phyloP scores from a whole-genome alignment of 1,284 basidiomycete species.

The Bondarzewia mesenterica region DNA sequence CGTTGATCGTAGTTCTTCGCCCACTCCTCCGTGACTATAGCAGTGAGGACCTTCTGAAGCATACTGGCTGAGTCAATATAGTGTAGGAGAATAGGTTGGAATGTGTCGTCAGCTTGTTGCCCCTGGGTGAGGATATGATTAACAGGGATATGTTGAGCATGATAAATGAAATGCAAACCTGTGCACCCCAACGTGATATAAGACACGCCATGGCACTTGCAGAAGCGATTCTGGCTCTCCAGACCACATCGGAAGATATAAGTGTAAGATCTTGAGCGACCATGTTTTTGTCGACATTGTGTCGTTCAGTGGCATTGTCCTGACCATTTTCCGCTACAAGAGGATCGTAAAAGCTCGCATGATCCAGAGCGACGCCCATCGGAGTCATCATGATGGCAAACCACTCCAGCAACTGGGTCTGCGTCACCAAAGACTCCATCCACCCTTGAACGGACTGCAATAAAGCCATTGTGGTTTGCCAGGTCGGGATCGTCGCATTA shows the following conservation, averaged over 20 bases:
- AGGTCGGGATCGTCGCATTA: conserved; percentile 69
- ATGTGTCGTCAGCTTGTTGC: conserved; percentile 45
- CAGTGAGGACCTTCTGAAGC: conserved; percentile 82
- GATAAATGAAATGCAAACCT: conserved; percentile 39
- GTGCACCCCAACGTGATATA: conserved; percentile 58
- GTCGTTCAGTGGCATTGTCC: conserved; percentile 49
- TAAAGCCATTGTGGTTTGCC: conserved; percentile 65
- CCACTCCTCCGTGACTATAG: conserved; percentile 92
- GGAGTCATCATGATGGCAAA: conserved; percentile 89
- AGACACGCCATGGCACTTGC: conserved; percentile 76
- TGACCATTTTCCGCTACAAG: conserved; percentile 35
- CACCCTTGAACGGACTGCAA: conserved; percentile 37
- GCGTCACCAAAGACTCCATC: conserved; percentile 44
- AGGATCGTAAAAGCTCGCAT: conserved; percentile 65
- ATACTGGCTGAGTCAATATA: conserved; percentile 87
- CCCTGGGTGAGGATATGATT: conserved; percentile 19
- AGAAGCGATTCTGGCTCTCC: conserved; percentile 78
- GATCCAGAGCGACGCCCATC: conserved; percentile 76
- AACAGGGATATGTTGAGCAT: too few relatives aligned
- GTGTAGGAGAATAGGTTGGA: conserved; percentile 64
- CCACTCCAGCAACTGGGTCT: conserved; percentile 66
- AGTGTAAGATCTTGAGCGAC: conserved; percentile 86
- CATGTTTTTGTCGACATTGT: conserved; percentile 98
- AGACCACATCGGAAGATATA: conserved; percentile 70
- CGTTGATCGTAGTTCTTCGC: conserved; percentile 47